Percentiles rank a stretch among this genome's conserved stretches.
Evolutionary conservation across 495 filamentous ascomycete species (phyloP).

Genomic region (Baudoinia panamericana): DNA sequence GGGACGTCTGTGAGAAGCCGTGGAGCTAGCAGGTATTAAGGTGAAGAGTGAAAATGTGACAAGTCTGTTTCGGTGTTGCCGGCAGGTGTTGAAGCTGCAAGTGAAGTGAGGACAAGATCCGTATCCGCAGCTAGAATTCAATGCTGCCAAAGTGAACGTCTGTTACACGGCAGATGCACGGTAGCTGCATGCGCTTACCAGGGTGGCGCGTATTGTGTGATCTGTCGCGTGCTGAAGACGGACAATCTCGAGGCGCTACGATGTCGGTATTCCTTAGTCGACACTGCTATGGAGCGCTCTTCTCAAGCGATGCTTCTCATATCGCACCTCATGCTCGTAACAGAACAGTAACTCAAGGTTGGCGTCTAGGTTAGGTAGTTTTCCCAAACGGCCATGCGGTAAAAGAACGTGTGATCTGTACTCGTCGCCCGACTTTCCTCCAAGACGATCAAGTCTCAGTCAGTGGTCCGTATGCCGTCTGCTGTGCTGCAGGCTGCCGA

Average conservation of each 20-base stretch:
- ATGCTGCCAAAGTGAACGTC: background rate
- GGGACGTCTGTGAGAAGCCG: background rate
- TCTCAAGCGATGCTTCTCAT: too few relatives aligned
- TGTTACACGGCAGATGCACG: background rate
- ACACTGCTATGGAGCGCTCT: too few relatives aligned
- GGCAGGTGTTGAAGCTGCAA: background rate
- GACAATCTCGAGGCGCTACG: too few relatives aligned
- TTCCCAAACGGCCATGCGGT: too few relatives aligned
- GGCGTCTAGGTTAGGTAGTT: too few relatives aligned
- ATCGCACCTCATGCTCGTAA: too few relatives aligned
- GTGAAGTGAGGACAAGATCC: background rate
- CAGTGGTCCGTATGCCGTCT: background rate
- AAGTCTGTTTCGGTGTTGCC: too few relatives aligned
- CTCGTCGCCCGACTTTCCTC: too few relatives aligned
- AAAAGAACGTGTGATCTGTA: background rate
- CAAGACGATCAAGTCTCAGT: background rate
- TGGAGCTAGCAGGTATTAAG: background rate
- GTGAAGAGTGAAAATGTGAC: background rate
- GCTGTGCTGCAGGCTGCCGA: background rate
- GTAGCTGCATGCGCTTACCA: background rate
- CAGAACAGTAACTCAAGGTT: too few relatives aligned
- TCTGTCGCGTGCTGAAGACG: background rate
- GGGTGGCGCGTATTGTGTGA: background rate
- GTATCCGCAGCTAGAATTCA: background rate
- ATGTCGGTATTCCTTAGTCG: too few relatives aligned